Base-by-base conservation (phyloP, 345 rosid genomes). In the Turnera subulata region DNA sequence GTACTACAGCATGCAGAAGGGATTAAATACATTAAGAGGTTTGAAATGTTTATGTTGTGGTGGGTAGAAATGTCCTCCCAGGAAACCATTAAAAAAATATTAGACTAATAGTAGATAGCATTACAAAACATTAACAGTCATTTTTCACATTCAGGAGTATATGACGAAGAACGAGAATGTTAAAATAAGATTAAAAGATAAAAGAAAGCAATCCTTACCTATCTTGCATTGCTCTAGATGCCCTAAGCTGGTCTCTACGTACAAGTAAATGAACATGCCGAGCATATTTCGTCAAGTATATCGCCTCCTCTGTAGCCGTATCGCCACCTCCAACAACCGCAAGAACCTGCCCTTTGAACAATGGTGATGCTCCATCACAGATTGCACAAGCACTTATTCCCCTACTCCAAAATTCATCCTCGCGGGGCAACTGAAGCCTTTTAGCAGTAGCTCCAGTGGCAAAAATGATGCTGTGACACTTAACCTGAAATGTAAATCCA, bases 301-400 rank as follows among this genome's bases (percentile, higher is more conserved):
- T 20, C 53, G 98, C 96, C 78, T 92, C 98, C 68, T 92, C 98
- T 9, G 96, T 89, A 16, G 98, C 95, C 7, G 98, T 92, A 86
- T 92, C 98, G 63, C 98, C 98, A 22, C 98, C 98, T 70, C 98
- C 98, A 67, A 89, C 93, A 55, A 92, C 98, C 6, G 91, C 96
- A 14, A 92, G 96, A 58, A 86, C 91, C 70, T 92, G 95, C 11
- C 98, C 85, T 78, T 92, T 92, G 62, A 92, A 92, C 55, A 92
- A 69, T 32, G 98, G 96, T 1, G 98, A 92, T 63, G 96, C 97
- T 57, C 98, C 98, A 80, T 92, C 98, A 71, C 97, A 92, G 53
- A 89, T 92, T 40, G 98, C 98, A 74, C 97, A 92, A 55, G 98
- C 98, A 75, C 98, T 92, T 17, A 92, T 92, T 72, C 98, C 98